Base-by-base conservation (phyloP, 371 early-diverging fungal genomes). In the Blakeslea trispora region DNA sequence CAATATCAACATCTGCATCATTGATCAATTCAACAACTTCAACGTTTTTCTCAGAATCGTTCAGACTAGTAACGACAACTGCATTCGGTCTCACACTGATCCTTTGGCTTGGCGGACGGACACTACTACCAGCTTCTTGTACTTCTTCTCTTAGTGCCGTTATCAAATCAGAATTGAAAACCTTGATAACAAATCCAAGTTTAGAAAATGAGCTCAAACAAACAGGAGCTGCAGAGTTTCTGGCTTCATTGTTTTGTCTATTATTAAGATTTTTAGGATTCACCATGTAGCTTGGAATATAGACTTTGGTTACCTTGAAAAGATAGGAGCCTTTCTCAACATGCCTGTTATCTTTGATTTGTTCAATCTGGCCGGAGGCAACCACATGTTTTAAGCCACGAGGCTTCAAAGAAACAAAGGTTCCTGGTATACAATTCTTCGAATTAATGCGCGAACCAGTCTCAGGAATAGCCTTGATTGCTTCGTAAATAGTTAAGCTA, bases 391-490 rank as follows among this genome's bases (percentile, higher is more conserved):
- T 34, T 5, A 17, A 5, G n/a, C 35, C 35, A 2, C 18, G 32
- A 9, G 49, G 35, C 21, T 49, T 35, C 4, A 49, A 35, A 35
- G 17, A 15, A 35, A 49, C 49, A 49, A n/a, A 49, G 15, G 37
- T 49, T 49, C 49, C 49, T 18, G 49, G 37, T n/a, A 32, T 9
- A 18, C 49, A 49, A 10, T 49, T 49, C 18, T 18, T 31, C 1
- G 32, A 15, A 3, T 8, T 49, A 8, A 49, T 8, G 1, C 49
- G 32, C 1, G 35, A 34, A 35, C 49, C 49, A 49, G 35, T 10
- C 21, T 32, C 32, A 17, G 49, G 49, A 34, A 35, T 49, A 9
- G 14, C 35, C 1, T 18, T 35, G 17, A 11, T 34, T n/a, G 21
- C n/a, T 34, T 35, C 34, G 9, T 49, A 35, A 5, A 49, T 49